Evolutionary conservation across 1,139 yeast species (phyloP), one percentile per base, ranked within the genome.

Genomic region (Saccharomyces pastorianus): DNA sequence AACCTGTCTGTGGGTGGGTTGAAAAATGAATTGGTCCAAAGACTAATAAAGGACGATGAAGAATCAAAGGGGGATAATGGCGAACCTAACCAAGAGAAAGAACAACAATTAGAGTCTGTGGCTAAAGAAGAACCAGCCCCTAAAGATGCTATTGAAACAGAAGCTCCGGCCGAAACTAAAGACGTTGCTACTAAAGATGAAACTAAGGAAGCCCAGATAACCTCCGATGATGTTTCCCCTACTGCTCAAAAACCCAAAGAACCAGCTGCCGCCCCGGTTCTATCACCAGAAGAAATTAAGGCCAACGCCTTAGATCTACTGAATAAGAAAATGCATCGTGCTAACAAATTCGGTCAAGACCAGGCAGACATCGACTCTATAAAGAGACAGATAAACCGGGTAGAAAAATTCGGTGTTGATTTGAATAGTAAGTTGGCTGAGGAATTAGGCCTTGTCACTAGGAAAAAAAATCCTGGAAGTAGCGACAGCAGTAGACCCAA

Each of bases 401-500:
- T 89, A 59, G 85, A 85, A 67, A 88, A 88, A 74, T 90, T 89
- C 65, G 98, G 97, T 25, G 82, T 89, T 54, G 86, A 84, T 59
- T 71, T 77, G 29, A 84, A 84, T 55, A 83, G 88, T 51, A 79
- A 85, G 7, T 73, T 85, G 60, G 89, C 90, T 41, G 75, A 73
- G 60, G 90, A 85, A 66, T 75, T 85, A 53, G 90, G 90, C 0
- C 68, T 82, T 54, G 71, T 66, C 11, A 57, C 62, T 38, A 56
- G 54, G 48, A 56, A 58, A 23, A 50, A 48, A 17, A 44, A 50
- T 29, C 50, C 46, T 14, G 32, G 32, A 17, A 46, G 47, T 9
- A 50, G 51, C 26, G 49, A 49, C 11, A 55, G 48, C 25, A 51
- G 32, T 7, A 54, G 46, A 44, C 51, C 42, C 13, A 55, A 51